phyloP scores from a whole-genome alignment of 2,329 filamentous ascomycete genomes.

The Mycosphaerella arachidis region DNA sequence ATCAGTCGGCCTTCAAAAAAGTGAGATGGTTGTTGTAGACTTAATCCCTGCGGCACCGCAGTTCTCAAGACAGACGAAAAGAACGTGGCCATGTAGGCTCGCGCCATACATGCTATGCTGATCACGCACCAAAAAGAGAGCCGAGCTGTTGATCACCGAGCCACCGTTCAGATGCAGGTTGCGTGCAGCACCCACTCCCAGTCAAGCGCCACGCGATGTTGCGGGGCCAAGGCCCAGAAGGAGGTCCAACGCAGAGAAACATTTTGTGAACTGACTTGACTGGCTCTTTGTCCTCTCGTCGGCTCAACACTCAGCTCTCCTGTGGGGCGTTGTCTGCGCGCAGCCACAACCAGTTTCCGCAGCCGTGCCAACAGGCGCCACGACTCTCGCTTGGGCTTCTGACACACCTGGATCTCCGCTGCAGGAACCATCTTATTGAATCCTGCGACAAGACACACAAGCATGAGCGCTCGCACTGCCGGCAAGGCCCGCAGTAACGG shows the following conservation, averaged over 20 bases:
- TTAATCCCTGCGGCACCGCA: background rate
- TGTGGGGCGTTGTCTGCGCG: background rate
- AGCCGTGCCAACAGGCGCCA: background rate
- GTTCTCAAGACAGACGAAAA: background rate
- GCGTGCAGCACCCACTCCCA: background rate
- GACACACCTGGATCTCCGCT: background rate
- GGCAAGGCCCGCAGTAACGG: conserved; percentile 12
- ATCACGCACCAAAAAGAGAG: background rate
- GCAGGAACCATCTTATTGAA: background rate
- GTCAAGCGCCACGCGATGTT: conserved; percentile 1
- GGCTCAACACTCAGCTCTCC: too few species aligned
- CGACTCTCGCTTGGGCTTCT: background rate
- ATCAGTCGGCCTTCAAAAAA: background rate
- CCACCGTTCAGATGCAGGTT: background rate
- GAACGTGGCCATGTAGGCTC: background rate
- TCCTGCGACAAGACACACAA: conserved; percentile 1
- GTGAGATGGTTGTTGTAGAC: background rate
- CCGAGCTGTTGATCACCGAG: background rate
- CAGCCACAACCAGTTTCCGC: background rate
- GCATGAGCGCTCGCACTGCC: conserved; percentile 23
- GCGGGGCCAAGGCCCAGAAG: background rate
- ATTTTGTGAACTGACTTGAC: background rate
- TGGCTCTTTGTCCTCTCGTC: background rate
- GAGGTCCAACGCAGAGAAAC: background rate
- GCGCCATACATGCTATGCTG: too few species aligned